Evolutionary conservation across 2,329 filamentous ascomycete genomes (phyloP), one percentile per base, ranked within the genome.

Genomic region (Pyrenophora teres): DNA sequence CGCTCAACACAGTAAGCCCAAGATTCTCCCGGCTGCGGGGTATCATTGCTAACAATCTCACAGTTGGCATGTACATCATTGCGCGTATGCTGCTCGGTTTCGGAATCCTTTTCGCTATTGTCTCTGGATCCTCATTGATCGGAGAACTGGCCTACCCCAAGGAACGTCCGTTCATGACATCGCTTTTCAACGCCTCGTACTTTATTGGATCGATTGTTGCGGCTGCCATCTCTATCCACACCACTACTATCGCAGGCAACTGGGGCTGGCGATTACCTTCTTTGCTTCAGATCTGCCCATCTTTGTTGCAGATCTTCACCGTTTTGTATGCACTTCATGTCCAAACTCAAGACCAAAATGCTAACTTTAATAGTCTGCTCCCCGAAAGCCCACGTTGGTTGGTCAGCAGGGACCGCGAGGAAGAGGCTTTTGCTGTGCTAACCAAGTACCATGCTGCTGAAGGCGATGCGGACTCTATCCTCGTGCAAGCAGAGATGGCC

Each of bases 141-240:
- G 83, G 82, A 69, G 84, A 86, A 63, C 72, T 86, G 21, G 82
- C 78, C 1, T 80, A 86, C 62, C 83, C 83, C 2, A 85, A 83
- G 64, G 83, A 86, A 67, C 81, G 84, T 54, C 76, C 83, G 0
- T 74, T 81, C n/a, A 60, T 86, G 46, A 86, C 82, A 1, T 84
- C 82, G 6, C 72, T 85, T 1, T 86, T 86, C 76, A 86, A 86
- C 60, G 79, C 82, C 1, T 82, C 80, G 1, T 83, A 82, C 66
- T 84, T 82, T 54, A 72, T 84, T 51, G 81, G 82, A 21, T 51
- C 70, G 30, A 83, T 84, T 38, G 59, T 68, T 30, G 70, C 81
- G 0, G 78, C 80, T 1, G 77, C 73, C 18, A 78, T 82, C 19
- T 77, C 79, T 0, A 78, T 81, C 46, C 76, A 77, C 19, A 83